Base-by-base conservation (phyloP, 2,329 filamentous ascomycete genomes). In the Biscogniauxia marginata region DNA sequence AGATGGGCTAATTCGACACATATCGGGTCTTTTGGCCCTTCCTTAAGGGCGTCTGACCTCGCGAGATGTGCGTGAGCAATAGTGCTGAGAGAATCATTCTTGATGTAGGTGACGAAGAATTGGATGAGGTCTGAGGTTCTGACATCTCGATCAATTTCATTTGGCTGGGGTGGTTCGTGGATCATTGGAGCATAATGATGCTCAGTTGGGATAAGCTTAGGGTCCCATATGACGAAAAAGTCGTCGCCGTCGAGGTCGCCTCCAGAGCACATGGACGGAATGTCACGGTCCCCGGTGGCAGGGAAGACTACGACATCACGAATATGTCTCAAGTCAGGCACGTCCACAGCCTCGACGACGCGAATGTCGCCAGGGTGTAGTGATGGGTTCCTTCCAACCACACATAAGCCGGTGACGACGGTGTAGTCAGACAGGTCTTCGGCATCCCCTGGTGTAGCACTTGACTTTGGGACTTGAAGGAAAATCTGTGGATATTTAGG, bases 201-300 rank as follows among this genome's bases (percentile, higher is more conserved):
- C 0, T 58, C 56, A 3, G 50, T 30, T 2, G 91, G 91, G 22
- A 96, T 77, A 6, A 99, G 76, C 13, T 84, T 81, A 20, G 79
- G 71, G 63, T 99, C 93, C 93, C 95, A 99, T 47, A 97, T 88
- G 4, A 98, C 86, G 54, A 98, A 87, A 70, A 92, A 99, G 69
- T 99, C 95, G 66, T 99, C 95, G 0, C 95, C 95, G 68, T 99
- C 95, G 0, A 99, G 81, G 68, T 99, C 95, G 0, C 95, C 95
- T 1, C 95, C 95, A 3, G 95, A 96, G 61, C 95, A 92, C 93
- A 98, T 98, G 66, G 89, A 92, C 0, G 93, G 86, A 20, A 99
- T 76, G 60, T 96, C 91, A 16, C 89, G 81, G 67, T 97, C 91
- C 0, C 93, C 93, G 0, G 78, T 87, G 34, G 90, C 85, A 0